Evolutionary conservation across 352 stramenopile genomes (phyloP), one percentile per base, ranked within the genome.

Genomic region (Globisporangium nagaii): DNA sequence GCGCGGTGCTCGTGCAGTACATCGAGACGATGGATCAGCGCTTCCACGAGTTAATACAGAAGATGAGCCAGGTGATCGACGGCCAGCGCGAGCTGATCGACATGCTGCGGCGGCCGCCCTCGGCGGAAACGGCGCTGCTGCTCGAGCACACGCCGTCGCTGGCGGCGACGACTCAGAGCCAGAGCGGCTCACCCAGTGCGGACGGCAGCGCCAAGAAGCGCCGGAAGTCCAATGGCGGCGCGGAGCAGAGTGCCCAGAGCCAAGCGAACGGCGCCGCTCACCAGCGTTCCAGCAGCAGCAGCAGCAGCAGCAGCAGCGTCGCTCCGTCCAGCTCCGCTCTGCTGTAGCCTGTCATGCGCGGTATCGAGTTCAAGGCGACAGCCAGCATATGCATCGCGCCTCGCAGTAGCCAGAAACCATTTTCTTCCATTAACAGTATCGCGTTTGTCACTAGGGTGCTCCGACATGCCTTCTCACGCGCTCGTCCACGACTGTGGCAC

Each of bases 41-140:
- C 11, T 87, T 86, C 52, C 77, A 86, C 49, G 81, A 92, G 48
- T 64, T 92, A n/a, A 65, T 81, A 28, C 55, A 70, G 50, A 90
- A 87, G 58, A 84, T 92, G 75, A 64, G 73, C 42, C 72, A 89
- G 36, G 82, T 91, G 68, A 77, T 89, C 37, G 78, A 88, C 34
- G 75, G 79, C 30, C 81, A 91, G 61, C 79, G 79, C 36, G 65
- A 84, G 36, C 59, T 91, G 32, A 77, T 88, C 27, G 73, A 86
- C 42, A 73, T 74, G 15, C 55, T 89, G 45, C 71, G 80, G 55
- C 58, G 53, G 22, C 81, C 61, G 20, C 66, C 75, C 40, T 58
- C 67, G 3, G 5, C 41, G 19, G 40, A 53, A 4, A 51, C 27
- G 13, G 52, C 27, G 54, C n/a, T 65, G 52, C 46, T 51, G 17